Base-by-base conservation (phyloP, 2,329 filamentous ascomycete species). In the Xylariaceae sp. region DNA sequence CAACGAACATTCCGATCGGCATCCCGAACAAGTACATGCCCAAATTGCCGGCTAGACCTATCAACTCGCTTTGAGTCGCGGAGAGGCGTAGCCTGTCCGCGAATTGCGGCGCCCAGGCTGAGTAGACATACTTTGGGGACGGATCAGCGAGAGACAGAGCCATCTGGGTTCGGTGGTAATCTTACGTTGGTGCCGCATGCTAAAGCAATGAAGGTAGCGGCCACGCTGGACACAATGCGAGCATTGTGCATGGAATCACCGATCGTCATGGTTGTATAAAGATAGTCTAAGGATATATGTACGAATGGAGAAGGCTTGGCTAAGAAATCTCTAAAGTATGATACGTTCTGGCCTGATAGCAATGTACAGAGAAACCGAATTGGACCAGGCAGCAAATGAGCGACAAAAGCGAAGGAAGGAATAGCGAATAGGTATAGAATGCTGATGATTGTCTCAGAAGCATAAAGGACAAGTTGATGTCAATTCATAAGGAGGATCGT, bases 71-170 rank as follows among this genome's bases (percentile, higher is more conserved):
- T 70, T 97, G 81, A 2, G 93, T 97, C n/a, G 94, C 88, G 13
- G 91, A 91, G 55, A 97, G 82, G 67, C 88, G 85, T 63, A 99
- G 78, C 62, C 83, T 86, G 65, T 95, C 86, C 45, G 92, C 91
- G 67, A 97, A 97, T 72, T 97, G 92, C 17, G 94, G 94, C 13
- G 90, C 91, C 92, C 94, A 99, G 72, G 93, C 93, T 50, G 91
- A 97, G 73, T 97, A 99, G 67, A 92, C 93, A 82, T 99, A 97
- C 90, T 97, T 66, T 42, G 14, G 4, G 19, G 18, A 44, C 9
- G 16, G 34, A 13, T 16, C 16, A 14, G 44, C 31, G 36, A 18
- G 10, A 16, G 12, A 18, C 2, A 16, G 4, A 31, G 17, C 17
- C 19, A 41, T 33, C 45, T 10, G 10, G 28, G 31, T 11, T 39